Evolutionary conservation across 2,329 filamentous ascomycete species (phyloP), one percentile per base, ranked within the genome.

Genomic region (Trichoderma sp.): DNA sequence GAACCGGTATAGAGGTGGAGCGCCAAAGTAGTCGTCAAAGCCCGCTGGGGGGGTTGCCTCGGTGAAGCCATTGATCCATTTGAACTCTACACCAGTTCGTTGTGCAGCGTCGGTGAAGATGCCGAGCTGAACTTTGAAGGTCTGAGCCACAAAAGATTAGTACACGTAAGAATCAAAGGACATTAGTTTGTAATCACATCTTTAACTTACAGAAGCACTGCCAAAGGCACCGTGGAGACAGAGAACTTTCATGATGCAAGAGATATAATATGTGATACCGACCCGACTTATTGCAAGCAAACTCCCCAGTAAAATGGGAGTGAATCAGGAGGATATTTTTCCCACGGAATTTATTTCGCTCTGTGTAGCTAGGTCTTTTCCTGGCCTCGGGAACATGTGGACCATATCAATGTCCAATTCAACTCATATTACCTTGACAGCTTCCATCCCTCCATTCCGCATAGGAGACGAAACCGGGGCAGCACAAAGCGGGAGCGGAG

Each of bases 161-260:
- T n/a, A 71, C 69, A 43, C 15, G 7, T 43, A 66, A 73, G 51
- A 28, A n/a, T 4, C 24, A 43, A 43, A 21, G 58, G 60, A 43
- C 43, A 51, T 43, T 24, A 62, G 62, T 34, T 62, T 39, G n/a
- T 43, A 8, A 43, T n/a, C 18, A 18, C 28, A 9, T 39, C 15
- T 8, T 51, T 11, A 26, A 18, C 47, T 12, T 21, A 53, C 47
- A 51, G 85, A 83, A 65, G 86, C 84, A 80, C 86, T 89, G 69
- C 87, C 87, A 77, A 86, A 89, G 26, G 87, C 86, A 73, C 87
- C 87, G 39, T 87, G 87, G 9, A 89, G 82, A 77, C 87, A 89
- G 36, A 89, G 79, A 67, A 89, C 86, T 76, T 82, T 86, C 87
- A 89, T 89, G 3, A 8, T 73, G 51, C 24, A 3, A 4, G 36